Base-by-base conservation (phyloP, 1,139 yeast genomes). In the Taiozyma sp. region DNA sequence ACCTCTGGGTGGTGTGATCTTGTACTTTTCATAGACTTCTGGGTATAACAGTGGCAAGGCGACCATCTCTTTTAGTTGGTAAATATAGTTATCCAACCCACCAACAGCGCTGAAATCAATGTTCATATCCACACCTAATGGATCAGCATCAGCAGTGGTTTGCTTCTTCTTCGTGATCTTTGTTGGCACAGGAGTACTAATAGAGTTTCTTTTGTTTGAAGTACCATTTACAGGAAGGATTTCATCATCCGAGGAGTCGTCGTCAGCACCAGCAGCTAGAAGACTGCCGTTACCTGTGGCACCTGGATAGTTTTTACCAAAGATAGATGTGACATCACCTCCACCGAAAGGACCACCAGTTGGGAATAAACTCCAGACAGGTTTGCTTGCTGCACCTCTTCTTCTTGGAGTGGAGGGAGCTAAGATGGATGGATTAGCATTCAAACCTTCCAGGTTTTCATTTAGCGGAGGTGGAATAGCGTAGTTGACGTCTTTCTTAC, bases 311-410 rank as follows among this genome's bases (percentile, higher is more conserved):
- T 83, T 81, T 49, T 79, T 79, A 1, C 91, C 91, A 65, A 87
- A 85, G 41, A 88, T 73, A 0, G 95, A 83, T 3, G 83, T 75
- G 1, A 85, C 88, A 63, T 89, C 96, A 56, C 90, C 84, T 32
- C 98, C 98, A 29, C 97, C 97, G 72, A 93, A 93, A 2, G 98
- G 96, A 1, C 98, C 97, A n/a, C 90, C 88, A 0, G 96, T 89
- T n/a, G 97, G 96, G 61, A 85, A 88, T 45, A 89, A 69, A 43
- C 93, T 76, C 61, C 87, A 77, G 47, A 86, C 66, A 7, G 75
- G 74, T 4, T 68, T 70, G 24, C 63, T 56, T 5, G 59, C 52
- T 16, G 58, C 60, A 30, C 63, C 61, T 60, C 72, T 57, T 62
- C 76, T 62, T 64, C 76, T 54, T 42, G 59, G 60, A 22, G 62